Conservation (phyloP, 371 early-diverging fungal species). For the Apophysomyces trapeziformis region DNA sequence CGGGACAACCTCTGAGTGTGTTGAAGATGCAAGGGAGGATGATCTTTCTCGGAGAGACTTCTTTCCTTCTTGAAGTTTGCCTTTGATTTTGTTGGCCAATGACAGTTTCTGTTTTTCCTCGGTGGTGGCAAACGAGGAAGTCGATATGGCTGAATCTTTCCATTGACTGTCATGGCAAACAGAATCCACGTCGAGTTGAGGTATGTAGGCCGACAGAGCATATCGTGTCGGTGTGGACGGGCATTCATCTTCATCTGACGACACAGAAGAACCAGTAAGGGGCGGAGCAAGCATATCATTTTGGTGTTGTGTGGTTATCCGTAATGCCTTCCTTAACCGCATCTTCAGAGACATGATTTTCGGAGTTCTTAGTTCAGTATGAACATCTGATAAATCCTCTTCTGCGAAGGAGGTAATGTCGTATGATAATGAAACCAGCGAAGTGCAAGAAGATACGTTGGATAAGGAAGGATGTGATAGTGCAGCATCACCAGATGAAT, state of each 20-base stretch:
- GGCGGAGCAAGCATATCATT: constrained; percentile 9
- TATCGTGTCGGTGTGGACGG: not conserved
- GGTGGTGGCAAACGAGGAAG: not conserved
- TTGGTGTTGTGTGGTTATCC: constrained; percentile 7
- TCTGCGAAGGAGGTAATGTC: not conserved
- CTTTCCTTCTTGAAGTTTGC: constrained; percentile 1
- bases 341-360: not conserved
- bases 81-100: constrained; percentile 1
- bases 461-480: constrained; percentile 3
- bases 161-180: not conserved
- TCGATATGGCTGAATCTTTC: not conserved
- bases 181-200: not conserved
- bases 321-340: constrained; percentile 4
- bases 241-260: constrained; percentile 6
- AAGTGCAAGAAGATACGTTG: constrained; percentile 2
- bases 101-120: constrained; percentile 1
- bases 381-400: not conserved
- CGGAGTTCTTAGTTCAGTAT: not conserved
- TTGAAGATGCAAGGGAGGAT: not conserved
- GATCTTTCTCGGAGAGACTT: not conserved
- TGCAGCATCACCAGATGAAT: constrained; percentile 6
- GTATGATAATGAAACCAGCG: constrained; percentile 4
- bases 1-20: not conserved
- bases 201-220: not conserved
- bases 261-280: not conserved